These are phyloP conservation scores for Aspergillus melleus DNA, from an alignment of 2,329 filamentous ascomycete genomes.

Conservation along the genomic window DNA sequence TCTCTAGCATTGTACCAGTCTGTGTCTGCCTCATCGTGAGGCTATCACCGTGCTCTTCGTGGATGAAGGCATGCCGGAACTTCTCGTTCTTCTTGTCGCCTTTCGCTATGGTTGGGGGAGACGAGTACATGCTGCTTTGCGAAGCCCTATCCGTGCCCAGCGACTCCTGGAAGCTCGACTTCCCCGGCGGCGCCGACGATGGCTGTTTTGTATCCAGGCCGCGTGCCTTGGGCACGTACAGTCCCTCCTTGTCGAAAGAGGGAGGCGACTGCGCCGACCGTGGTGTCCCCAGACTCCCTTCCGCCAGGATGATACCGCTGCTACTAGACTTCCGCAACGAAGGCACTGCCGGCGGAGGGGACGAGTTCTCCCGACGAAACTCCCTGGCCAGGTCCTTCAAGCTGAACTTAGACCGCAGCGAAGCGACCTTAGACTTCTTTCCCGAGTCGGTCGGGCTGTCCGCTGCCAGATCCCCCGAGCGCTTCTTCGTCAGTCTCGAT, in stretches of 20 bases:
- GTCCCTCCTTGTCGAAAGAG: conserved; percentile 12
- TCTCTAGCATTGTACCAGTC: conserved; percentile 8
- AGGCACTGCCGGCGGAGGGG: conserved; percentile 12
- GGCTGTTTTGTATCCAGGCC: conserved; percentile 6
- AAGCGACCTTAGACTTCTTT: conserved; percentile 25
- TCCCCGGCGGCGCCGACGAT: conserved; percentile 16
- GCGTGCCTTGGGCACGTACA: conserved; percentile 19
- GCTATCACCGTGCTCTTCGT: background rate
- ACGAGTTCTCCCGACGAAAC: conserved; percentile 13
- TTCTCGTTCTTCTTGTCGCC: background rate
- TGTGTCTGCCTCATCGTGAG: background rate
- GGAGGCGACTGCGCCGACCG: background rate
- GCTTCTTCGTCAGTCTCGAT: background rate
- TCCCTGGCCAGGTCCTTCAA: conserved; percentile 32
- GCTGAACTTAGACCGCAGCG: conserved; percentile 31
- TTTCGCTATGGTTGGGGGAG: background rate
- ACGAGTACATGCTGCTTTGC: conserved; percentile 8
- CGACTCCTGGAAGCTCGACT: conserved; percentile 3
- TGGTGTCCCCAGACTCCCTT: background rate
- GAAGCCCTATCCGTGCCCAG: conserved; percentile 1
- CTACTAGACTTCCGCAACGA: background rate
- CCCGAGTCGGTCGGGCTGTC: conserved; percentile 6
- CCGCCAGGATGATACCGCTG: background rate
- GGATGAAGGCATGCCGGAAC: conserved; percentile 7
- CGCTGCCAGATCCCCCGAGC: conserved; percentile 13